Conservation (phyloP, 2,329 filamentous ascomycete genomes). For the Madurella fahalii region DNA sequence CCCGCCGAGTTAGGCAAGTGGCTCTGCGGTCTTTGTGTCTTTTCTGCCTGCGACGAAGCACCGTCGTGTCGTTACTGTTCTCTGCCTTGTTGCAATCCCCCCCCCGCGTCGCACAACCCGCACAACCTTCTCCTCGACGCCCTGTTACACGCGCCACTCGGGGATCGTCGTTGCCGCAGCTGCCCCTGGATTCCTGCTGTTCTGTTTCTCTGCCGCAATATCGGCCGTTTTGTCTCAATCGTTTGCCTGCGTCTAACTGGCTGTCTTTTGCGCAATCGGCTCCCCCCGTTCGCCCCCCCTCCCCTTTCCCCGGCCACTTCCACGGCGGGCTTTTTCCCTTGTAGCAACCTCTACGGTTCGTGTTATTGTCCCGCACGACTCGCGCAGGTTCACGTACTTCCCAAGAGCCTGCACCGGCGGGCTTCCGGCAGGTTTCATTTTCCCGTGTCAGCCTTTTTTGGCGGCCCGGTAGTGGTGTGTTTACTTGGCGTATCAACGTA, state of each 20-base stretch:
- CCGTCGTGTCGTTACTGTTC: too few relatives aligned
- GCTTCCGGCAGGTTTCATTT: constrained; percentile 26
- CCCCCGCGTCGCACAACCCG: too few relatives aligned
- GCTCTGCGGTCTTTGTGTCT: not conserved
- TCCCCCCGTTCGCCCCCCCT: not conserved
- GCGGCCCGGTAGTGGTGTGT: constrained; percentile 18
- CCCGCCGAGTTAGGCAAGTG: constrained; percentile 10
- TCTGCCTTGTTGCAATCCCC: constrained; percentile 1
- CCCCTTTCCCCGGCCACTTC: constrained; percentile 1
- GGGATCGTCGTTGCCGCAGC: constrained; percentile 5
- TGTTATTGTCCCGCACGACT: constrained; percentile 4
- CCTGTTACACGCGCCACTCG: constrained; percentile 15
- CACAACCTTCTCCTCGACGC: not conserved
- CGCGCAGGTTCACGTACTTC: not conserved
- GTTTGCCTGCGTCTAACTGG: constrained; percentile 5
- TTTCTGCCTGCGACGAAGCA: not conserved
- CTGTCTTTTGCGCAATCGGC: constrained; percentile 3
- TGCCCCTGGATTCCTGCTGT: constrained; percentile 12
- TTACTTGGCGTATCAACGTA: constrained; percentile 15
- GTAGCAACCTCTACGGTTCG: constrained; percentile 1
- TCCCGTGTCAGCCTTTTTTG: constrained; percentile 24
- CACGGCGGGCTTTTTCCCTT: not conserved
- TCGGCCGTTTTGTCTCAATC: constrained; percentile 10
- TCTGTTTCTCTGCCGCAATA: constrained; percentile 12
- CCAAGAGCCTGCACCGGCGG: constrained; percentile 1